Conservation (phyloP, 768 basidiomycete genomes). For the Rhodotorula paludigena region DNA sequence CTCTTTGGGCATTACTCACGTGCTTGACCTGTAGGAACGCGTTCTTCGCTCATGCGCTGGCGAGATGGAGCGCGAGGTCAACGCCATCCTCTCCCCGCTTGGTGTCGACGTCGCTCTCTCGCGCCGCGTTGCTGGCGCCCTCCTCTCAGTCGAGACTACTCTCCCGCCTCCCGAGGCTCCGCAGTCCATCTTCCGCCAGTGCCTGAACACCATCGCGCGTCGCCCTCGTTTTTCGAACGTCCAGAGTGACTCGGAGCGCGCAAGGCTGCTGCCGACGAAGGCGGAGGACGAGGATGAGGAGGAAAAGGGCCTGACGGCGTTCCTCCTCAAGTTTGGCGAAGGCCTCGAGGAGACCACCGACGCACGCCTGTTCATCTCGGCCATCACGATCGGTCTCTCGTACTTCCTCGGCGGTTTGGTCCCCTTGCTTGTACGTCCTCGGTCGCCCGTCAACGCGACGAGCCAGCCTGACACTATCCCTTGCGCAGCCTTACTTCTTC, state of each 20-base stretch:
- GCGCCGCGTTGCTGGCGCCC: conserved; percentile 66
- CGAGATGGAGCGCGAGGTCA: conserved; percentile 94
- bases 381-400: conserved; percentile 89
- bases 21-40: conserved; percentile 53
- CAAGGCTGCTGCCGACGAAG: conserved; percentile 16
- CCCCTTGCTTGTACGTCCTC: conserved; percentile 58
- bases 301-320: conserved; percentile 81
- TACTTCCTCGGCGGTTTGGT: conserved; percentile 86
- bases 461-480: background rate
- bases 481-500: conserved; percentile 57
- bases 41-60: conserved; percentile 85
- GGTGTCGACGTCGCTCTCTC: conserved; percentile 82
- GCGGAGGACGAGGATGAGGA: conserved; percentile 57
- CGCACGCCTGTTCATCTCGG: conserved; percentile 76
- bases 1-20: background rate
- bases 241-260: conserved; percentile 14
- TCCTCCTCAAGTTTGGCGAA: conserved; percentile 93
- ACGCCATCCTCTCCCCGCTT: conserved; percentile 76
- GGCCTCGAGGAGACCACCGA: conserved; percentile 88
- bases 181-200: conserved; percentile 35
- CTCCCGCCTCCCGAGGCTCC: conserved; percentile 30
- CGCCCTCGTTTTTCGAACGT: conserved; percentile 32
- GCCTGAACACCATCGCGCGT: conserved; percentile 36
- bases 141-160: conserved; percentile 53
- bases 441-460: conserved; percentile 57